phyloP scores from a whole-genome alignment of 441 rosid species.

The Erodium moschatum region DNA sequence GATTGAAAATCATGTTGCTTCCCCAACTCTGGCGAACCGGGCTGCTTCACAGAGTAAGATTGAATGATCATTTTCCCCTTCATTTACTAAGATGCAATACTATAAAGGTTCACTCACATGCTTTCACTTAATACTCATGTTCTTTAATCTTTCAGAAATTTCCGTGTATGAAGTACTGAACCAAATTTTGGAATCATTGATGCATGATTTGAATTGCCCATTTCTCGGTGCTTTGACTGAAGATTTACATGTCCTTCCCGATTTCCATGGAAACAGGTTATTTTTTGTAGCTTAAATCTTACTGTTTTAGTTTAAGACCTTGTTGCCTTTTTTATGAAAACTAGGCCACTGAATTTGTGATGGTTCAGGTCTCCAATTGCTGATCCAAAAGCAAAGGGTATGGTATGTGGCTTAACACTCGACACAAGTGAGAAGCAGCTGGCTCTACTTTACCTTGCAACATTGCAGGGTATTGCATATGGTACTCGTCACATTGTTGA shows the following conservation, averaged over 20 bases:
- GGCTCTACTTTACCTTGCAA: conserved; percentile 77
- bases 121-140: not conserved
- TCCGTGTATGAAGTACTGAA: conserved; percentile 70
- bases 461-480: conserved; percentile 76
- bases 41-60: conserved; percentile 78
- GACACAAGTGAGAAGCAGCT: conserved; percentile 71
- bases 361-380: conserved; percentile 78
- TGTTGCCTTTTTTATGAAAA: not conserved
- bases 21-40: conserved; percentile 73
- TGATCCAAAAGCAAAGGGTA: conserved; percentile 81
- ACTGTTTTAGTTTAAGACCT: conserved; percentile 12
- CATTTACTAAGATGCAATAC: not conserved
- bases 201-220: conserved; percentile 46
- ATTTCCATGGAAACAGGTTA: conserved; percentile 93
- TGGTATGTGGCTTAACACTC: conserved; percentile 65
- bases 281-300: not conserved
- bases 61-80: conserved; percentile 6
- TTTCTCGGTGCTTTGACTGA: conserved; percentile 77
- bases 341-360: conserved; percentile 20
- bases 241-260: conserved; percentile 67
- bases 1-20: conserved; percentile 81
- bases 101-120: conserved; percentile 3
- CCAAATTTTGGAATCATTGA: conserved; percentile 46
- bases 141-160: conserved; percentile 41
- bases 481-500: conserved; percentile 88